A percentile compares a stretch with the other conserved stretches of the same genome.
phyloP scores from a whole-genome alignment of 2,329 filamentous ascomycete species.

The Aspergillus pseudoviridinutans region DNA sequence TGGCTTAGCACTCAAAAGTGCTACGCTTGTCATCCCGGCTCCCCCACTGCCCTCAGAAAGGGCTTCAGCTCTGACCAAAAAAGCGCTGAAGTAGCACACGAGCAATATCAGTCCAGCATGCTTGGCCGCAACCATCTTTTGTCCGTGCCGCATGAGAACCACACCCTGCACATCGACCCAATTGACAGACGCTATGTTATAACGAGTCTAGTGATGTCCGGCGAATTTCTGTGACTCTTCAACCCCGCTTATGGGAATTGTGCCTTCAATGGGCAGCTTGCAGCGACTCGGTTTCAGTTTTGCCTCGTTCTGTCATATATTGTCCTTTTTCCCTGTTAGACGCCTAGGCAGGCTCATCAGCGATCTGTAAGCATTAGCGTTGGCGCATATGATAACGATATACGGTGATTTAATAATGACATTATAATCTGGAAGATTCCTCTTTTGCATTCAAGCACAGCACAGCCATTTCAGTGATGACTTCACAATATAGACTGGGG shows the following conservation, averaged over 20 bases:
- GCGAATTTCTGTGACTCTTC: background rate
- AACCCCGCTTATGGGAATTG: background rate
- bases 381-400: slow-evolving; percentile 3
- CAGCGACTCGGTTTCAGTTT: background rate
- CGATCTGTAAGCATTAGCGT: slow-evolving; percentile 7
- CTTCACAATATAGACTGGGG: background rate
- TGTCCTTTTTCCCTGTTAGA: background rate
- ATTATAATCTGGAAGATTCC: background rate
- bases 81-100: background rate
- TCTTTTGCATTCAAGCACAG: background rate
- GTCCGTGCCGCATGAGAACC: background rate
- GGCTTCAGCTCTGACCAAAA: too few species aligned
- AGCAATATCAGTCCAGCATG: background rate
- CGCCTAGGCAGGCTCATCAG: background rate
- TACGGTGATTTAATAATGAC: background rate
- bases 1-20: background rate
- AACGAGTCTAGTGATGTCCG: background rate
- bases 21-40: background rate
- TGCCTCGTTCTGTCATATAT: background rate
- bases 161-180: background rate
- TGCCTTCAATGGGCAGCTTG: background rate
- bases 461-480: background rate
- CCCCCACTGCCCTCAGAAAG: background rate
- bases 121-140: background rate
- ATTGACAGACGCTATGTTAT: background rate